phyloP scores from a whole-genome alignment of 2,329 filamentous ascomycete species.

The Arachnomyces sp. region DNA sequence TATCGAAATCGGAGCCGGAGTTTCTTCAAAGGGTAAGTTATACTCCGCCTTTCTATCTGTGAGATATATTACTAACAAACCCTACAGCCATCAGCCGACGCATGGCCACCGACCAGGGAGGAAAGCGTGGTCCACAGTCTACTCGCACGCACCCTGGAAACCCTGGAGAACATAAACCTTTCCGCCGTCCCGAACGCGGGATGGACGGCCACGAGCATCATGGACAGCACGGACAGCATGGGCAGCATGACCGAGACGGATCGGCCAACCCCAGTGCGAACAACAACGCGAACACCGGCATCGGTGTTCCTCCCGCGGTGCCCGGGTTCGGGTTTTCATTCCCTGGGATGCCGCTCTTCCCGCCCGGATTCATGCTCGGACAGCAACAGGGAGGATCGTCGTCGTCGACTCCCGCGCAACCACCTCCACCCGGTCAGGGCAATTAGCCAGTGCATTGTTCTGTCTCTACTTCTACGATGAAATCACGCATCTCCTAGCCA shows the following conservation, averaged over 20 bases:
- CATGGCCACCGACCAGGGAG: constrained; percentile 44
- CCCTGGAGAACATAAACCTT: constrained; percentile 18
- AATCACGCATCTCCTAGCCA: too few species aligned
- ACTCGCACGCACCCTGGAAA: constrained; percentile 26
- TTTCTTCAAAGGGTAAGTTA: constrained; percentile 73
- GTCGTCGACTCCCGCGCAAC: constrained; percentile 21
- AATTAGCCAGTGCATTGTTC: constrained; percentile 18
- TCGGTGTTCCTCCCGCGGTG: constrained; percentile 47
- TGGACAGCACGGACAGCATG: constrained; percentile 17
- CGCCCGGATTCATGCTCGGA: constrained; percentile 41
- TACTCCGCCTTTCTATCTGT: not conserved
- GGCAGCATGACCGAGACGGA: constrained; percentile 29
- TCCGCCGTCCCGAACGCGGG: constrained; percentile 24
- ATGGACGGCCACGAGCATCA: constrained; percentile 21
- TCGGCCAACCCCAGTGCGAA: constrained; percentile 13
- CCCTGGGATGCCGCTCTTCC: constrained; percentile 42
- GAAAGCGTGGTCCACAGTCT: constrained; percentile 43
- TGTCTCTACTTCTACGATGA: too few species aligned
- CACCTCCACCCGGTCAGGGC: constrained; percentile 33
- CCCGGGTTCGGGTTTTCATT: constrained; percentile 50
- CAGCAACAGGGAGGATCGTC: constrained; percentile 6
- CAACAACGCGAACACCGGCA: constrained; percentile 30
- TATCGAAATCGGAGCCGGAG: constrained; percentile 95
- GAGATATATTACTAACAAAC: constrained; percentile 11
- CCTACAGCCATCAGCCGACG: constrained; percentile 43